Base-by-base conservation (phyloP, 2,329 filamentous ascomycete genomes). In the Ascochyta viciae-villosae region DNA sequence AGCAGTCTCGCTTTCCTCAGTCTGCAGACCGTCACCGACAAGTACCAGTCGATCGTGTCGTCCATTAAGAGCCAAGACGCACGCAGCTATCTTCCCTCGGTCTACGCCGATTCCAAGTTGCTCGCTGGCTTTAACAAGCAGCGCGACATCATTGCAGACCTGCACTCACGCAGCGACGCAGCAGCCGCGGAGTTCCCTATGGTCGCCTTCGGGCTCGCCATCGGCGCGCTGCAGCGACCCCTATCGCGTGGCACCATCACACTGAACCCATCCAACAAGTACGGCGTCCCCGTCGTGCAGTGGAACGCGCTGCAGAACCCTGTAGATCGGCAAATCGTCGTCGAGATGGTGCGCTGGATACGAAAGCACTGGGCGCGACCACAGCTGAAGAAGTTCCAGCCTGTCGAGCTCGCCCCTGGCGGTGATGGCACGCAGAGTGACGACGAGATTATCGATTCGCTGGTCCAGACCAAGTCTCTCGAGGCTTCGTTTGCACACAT, bases 211-310 rank as follows among this genome's bases (percentile, higher is more conserved):
- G 64, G 67, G 7, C 61, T 65, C 6, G 64, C 67, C 6, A 63
- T 65, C 16, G 60, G 57, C 23, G 57, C 63, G 0, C 45, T 68
- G 26, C 63, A 69, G 38, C 66, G 67, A 6, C 64, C 69, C 0
- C 54, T 71, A 16, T 69, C 66, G 0, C 74, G 77, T 37, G 77
- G 77, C 22, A 74, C 72, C 15, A 67, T 78, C 47, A 73, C 67
- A 3, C 62, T 78, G 45, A 67, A 77, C 55, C 69, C 73, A 1
- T 65, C 66, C 9, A 66, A 77, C 54, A 74, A 74, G 3, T 56
- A 61, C 15, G 65, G 61, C 3, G 60, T 55, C 2, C 76, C 75
- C 2, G 42, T 76, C 6, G 64, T 77, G 7, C 60, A 74, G 33
- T 76, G 65, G 54, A 71, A 71, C 48, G 66, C 75, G 1, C 70